These are phyloP conservation scores for Fonsecaea multimorphosa DNA, from an alignment of 2,329 filamentous ascomycete genomes.

Conservation along the genomic window DNA sequence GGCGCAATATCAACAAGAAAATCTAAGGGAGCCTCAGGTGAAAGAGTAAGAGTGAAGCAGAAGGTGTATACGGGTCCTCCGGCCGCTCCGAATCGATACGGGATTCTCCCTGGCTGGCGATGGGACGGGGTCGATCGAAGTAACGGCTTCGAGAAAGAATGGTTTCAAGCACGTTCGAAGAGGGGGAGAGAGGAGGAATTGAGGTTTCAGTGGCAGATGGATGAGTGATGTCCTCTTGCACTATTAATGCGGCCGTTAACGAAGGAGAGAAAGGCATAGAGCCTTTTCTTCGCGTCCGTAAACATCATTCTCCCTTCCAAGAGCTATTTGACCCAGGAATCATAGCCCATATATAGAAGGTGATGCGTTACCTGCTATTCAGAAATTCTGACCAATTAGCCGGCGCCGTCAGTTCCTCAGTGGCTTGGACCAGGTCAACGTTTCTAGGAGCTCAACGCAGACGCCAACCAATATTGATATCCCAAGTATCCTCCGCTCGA, in stretches of 20 bases:
- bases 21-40: slow-evolving; percentile 43
- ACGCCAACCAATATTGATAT: no score
- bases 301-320: not conserved
- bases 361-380: no score
- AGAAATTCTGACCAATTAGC: no score
- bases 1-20: slow-evolving; percentile 45
- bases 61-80: slow-evolving; percentile 78
- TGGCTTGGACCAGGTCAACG: no score
- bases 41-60: slow-evolving; percentile 56
- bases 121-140: slow-evolving; percentile 97
- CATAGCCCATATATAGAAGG: no score
- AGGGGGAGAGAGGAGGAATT: slow-evolving; percentile 76
- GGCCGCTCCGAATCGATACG: slow-evolving; percentile 88
- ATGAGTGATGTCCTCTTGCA: slow-evolving; percentile 63
- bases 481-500: not conserved
- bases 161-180: slow-evolving; percentile 86
- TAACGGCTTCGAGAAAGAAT: slow-evolving; percentile 91
- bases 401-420: no score
- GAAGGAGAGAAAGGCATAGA: not conserved
- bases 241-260: not conserved
- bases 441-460: no score
- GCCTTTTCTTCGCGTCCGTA: not conserved
- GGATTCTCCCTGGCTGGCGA: slow-evolving; percentile 86
- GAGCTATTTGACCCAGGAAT: not conserved
- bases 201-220: slow-evolving; percentile 96